Evolutionary conservation across 139 green algal genomes (phyloP).

Genomic region (Monoraphidium neglectum): DNA sequence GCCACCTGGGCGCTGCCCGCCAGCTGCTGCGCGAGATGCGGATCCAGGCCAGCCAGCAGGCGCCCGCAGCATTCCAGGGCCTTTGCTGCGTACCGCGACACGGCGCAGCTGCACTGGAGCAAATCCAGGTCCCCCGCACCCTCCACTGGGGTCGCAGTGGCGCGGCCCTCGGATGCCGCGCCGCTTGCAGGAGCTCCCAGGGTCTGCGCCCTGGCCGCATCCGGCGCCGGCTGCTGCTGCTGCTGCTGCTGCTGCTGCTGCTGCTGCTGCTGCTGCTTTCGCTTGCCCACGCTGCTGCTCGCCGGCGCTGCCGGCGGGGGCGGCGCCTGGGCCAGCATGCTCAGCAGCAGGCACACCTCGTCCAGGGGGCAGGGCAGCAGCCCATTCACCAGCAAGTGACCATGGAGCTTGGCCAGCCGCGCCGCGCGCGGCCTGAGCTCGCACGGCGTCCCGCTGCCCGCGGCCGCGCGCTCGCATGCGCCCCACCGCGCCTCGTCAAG

Average conservation of each 20-base stretch:
- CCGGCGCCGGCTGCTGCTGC: neutral
- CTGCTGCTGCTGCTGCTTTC: neutral
- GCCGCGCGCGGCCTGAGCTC: neutral
- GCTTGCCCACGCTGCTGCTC: neutral
- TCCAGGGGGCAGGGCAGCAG: constrained; percentile 8
- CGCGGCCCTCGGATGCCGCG: neutral
- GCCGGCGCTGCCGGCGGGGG: neutral
- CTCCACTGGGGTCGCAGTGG: too few relatives aligned
- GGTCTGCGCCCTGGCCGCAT: neutral
- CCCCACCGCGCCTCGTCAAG: too few relatives aligned
- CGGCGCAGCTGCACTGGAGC: constrained; percentile 11
- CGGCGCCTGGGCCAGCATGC: constrained; percentile 1
- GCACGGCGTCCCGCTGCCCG: too few relatives aligned
- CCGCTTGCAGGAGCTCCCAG: neutral
- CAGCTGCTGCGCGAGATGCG: neutral
- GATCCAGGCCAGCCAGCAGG: constrained; percentile 11
- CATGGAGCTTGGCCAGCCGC: constrained; percentile 16
- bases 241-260: neutral
- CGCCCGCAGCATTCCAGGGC: constrained; percentile 19
- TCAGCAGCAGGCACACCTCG: constrained; percentile 11
- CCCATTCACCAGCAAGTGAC: constrained; percentile 16
- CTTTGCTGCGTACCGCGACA: constrained; percentile 19
- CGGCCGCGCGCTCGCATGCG: too few relatives aligned
- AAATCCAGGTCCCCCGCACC: too few relatives aligned
- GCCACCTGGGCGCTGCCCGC: neutral